Conservation (phyloP, 331 rosid species). For the Rhamnella rubrinervis region DNA sequence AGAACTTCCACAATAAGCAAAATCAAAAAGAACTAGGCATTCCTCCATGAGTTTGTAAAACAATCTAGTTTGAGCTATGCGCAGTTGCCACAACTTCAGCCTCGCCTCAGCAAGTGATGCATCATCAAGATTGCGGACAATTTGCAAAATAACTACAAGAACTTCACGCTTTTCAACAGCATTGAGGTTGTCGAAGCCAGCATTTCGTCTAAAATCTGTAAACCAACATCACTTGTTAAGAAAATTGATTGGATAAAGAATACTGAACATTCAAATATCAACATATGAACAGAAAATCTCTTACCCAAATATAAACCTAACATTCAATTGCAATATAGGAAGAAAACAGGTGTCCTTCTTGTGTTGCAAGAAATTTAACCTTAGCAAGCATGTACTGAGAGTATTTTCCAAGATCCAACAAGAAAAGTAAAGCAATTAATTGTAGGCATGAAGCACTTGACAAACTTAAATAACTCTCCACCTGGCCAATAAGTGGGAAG, state of each 20-base stretch:
- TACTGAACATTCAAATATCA: not conserved
- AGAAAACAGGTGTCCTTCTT: not conserved
- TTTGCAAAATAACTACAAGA: conserved; percentile 77
- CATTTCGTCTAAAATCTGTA: conserved; percentile 97
- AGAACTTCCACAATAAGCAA: conserved; percentile 33
- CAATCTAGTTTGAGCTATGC: conserved; percentile 91
- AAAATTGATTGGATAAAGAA: not conserved
- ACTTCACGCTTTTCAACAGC: conserved; percentile 95
- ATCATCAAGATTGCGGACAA: conserved; percentile 94
- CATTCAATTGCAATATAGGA: not conserved
- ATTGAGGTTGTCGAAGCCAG: conserved; percentile 92
- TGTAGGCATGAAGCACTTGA: not conserved
- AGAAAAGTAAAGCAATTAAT: not conserved
- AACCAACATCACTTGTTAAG: conserved; percentile 21
- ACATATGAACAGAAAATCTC: not conserved
- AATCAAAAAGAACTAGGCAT: conserved; percentile 85
- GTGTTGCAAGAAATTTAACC: too few species aligned
- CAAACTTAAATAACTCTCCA: conserved; percentile 22
- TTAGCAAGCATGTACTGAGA: too few species aligned
- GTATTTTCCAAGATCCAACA: not conserved
- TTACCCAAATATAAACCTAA: not conserved
- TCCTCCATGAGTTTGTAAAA: conserved; percentile 99
- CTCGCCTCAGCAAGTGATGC: conserved; percentile 81
- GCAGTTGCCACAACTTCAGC: conserved; percentile 58
- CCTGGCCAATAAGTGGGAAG: conserved; percentile 97